phyloP scores from a whole-genome alignment of 139 green algal species.

The Ettlia oleoabundans region DNA sequence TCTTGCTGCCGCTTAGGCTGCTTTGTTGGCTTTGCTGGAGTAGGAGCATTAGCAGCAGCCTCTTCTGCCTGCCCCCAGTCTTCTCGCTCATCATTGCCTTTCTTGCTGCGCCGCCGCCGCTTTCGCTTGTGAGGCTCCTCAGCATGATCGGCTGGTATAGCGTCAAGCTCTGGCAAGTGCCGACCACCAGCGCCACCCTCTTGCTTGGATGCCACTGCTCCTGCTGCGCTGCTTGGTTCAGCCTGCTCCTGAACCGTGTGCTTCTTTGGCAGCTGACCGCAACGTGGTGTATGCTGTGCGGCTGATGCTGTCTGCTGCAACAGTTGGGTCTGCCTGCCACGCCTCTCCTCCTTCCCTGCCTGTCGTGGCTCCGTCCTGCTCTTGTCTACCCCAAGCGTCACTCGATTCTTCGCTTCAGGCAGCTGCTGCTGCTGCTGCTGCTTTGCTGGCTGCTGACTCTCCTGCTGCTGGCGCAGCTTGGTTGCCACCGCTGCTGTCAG shows the following conservation, averaged over 20 bases:
- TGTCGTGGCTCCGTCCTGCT: not conserved
- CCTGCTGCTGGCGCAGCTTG: not conserved
- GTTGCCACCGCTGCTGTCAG: not conserved
- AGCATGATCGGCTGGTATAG: not conserved
- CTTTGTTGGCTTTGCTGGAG: not conserved
- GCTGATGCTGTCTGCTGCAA: not conserved
- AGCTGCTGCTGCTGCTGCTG: not conserved
- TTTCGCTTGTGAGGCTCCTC: conserved; percentile 1
- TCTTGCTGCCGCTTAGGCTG: too few relatives aligned
- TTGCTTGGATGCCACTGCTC: not conserved
- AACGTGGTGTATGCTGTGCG: not conserved
- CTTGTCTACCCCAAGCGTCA: not conserved
- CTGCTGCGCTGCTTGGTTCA: not conserved
- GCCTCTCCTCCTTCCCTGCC: too few relatives aligned
- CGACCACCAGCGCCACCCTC: not conserved
- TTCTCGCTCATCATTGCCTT: too few relatives aligned
- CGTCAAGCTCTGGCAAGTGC: not conserved
- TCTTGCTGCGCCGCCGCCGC: conserved; percentile 16
- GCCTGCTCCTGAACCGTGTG: not conserved
- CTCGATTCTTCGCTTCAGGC: not conserved
- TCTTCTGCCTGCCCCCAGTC: not conserved
- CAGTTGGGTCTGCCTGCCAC: too few relatives aligned
- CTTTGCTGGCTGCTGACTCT: not conserved
- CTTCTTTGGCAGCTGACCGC: not conserved
- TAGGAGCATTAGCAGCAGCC: not conserved